Conservation (phyloP, 1,139 yeast species). For the Arxiozyma slooffiae region DNA sequence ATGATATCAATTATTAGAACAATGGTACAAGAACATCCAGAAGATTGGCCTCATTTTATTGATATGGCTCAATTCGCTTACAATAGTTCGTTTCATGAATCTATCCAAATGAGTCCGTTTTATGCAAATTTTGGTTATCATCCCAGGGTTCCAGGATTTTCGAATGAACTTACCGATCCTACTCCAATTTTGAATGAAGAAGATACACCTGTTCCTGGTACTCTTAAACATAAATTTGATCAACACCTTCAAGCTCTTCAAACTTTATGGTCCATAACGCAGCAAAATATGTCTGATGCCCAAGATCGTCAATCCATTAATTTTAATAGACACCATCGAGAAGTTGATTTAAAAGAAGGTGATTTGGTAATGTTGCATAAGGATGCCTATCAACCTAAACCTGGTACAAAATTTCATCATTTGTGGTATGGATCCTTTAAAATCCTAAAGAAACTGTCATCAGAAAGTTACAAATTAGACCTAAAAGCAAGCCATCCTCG, state of each 20-base stretch:
- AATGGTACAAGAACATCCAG: not conserved
- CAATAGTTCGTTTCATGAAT: conserved; percentile 4
- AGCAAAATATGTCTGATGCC: conserved; percentile 2
- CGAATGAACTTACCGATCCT: not conserved
- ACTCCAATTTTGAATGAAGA: not conserved
- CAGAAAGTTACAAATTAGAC: not conserved
- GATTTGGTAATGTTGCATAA: conserved; percentile 2
- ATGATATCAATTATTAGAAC: not conserved
- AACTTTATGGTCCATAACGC: not conserved
- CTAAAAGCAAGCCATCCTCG: not conserved
- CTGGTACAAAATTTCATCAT: conserved; percentile 3
- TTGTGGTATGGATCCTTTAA: conserved; percentile 4
- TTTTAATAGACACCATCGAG: not conserved
- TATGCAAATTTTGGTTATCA: conserved; percentile 3
- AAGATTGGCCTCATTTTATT: not conserved
- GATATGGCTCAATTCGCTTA: conserved; percentile 3
- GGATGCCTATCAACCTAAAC: not conserved
- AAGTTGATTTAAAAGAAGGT: not conserved
- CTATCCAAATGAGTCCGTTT: conserved; percentile 2
- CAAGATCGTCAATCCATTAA: conserved; percentile 2
- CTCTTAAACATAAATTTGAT: not conserved
- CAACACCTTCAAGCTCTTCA: not conserved
- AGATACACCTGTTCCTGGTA: no score
- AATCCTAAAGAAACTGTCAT: not conserved
- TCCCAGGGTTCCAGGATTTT: conserved; percentile 4